phyloP scores from a whole-genome alignment of 2,329 filamentous ascomycete genomes.

The Fusarium denticulatum region DNA sequence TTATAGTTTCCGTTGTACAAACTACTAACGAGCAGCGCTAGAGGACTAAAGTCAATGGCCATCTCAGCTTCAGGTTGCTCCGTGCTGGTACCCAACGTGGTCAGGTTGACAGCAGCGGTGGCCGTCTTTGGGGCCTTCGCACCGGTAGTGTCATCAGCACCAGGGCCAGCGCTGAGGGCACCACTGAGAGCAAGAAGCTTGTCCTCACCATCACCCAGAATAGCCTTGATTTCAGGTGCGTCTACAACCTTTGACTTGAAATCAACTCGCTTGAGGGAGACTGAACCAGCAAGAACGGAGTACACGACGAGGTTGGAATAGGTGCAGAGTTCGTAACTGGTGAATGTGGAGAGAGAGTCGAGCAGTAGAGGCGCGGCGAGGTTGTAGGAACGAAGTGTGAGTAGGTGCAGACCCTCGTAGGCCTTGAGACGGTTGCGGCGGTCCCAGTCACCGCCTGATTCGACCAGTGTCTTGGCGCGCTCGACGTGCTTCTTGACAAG shows the following conservation, averaged over 20 bases:
- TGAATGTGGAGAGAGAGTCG: constrained; percentile 97
- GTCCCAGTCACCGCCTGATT: constrained; percentile 98
- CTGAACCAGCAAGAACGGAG: constrained; percentile 91
- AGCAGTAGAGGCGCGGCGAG: constrained; percentile 91
- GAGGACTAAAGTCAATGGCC: constrained; percentile 86
- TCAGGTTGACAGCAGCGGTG: constrained; percentile 85
- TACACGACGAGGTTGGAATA: constrained; percentile 96
- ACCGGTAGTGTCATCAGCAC: constrained; percentile 80
- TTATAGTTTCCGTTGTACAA: constrained; percentile 95
- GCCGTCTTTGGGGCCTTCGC: constrained; percentile 62
- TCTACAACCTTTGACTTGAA: constrained; percentile 99
- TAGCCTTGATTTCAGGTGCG: constrained; percentile 97
- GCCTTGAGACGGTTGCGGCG: constrained; percentile 98
- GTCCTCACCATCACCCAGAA: constrained; percentile 89
- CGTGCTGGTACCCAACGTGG: constrained; percentile 77
- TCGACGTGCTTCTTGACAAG: constrained; percentile 95
- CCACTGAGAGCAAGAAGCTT: constrained; percentile 85
- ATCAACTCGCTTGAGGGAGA: constrained; percentile 94
- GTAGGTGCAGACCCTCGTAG: constrained; percentile 92
- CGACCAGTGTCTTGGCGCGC: constrained; percentile 87
- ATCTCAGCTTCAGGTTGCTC: constrained; percentile 82
- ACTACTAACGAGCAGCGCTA: constrained; percentile 88
- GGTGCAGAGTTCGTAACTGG: constrained; percentile 96
- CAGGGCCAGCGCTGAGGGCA: constrained; percentile 81
- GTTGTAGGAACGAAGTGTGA: constrained; percentile 91